Percentiles rank a stretch among this genome's conserved stretches.
Evolutionary conservation across 2,329 filamentous ascomycete genomes (phyloP).

Genomic region (Eurotiales sp.): DNA sequence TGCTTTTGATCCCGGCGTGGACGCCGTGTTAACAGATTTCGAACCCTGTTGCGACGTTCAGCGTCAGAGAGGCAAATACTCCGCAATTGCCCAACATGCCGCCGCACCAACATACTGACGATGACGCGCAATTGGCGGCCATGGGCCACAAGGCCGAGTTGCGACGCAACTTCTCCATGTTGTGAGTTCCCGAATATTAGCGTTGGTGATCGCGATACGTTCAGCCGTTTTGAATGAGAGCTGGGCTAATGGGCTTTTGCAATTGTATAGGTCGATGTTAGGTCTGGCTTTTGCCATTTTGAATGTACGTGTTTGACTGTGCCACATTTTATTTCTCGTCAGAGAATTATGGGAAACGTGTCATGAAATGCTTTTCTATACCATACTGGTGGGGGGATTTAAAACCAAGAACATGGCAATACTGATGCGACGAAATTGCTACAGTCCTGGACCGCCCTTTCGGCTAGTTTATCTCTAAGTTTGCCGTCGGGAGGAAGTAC

Average conservation of each 20-base stretch:
- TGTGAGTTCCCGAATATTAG: constrained; percentile 29
- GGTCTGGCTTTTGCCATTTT: constrained; percentile 61
- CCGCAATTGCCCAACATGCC: too few relatives aligned
- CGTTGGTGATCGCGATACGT: too few relatives aligned
- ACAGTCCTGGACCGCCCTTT: constrained; percentile 58
- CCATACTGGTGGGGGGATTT: too few relatives aligned
- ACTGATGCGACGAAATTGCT: not conserved
- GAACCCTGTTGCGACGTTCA: too few relatives aligned
- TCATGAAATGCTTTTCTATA: too few relatives aligned
- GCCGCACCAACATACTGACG: constrained; percentile 27
- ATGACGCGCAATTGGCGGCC: constrained; percentile 51
- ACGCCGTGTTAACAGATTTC: too few relatives aligned
- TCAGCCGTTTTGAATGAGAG: not conserved
- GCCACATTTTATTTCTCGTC: not conserved
- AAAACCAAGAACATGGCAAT: too few relatives aligned
- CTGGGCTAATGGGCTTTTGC: not conserved
- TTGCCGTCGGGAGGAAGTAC: constrained; percentile 68
- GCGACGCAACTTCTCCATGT: constrained; percentile 54
- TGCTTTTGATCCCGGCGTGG: not conserved
- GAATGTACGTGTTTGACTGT: constrained; percentile 38
- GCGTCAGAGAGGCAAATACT: too few relatives aligned
- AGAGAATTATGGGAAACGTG: too few relatives aligned
- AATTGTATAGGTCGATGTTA: constrained; percentile 51
- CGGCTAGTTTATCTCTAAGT: constrained; percentile 56
- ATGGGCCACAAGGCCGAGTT: constrained; percentile 58